phyloP scores from a whole-genome alignment of 2,329 filamentous ascomycete genomes.

The Geosmithia flava region DNA sequence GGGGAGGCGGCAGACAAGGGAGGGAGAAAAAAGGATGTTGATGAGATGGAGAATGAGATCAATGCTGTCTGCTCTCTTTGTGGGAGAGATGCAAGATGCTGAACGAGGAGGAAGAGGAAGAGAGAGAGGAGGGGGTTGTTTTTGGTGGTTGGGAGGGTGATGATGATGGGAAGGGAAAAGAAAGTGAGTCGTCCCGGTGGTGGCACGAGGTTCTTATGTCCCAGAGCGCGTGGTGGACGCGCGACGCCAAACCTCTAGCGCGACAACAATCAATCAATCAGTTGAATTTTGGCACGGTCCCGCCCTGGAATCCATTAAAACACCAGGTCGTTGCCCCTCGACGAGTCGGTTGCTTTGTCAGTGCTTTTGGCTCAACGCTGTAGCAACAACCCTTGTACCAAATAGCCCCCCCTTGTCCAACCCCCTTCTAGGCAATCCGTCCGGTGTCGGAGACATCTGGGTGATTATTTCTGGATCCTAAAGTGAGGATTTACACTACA shows the following conservation, averaged over 20 bases:
- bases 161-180: constrained; percentile 6
- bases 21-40: constrained; percentile 7
- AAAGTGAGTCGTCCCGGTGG: constrained; percentile 7
- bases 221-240: constrained; percentile 6
- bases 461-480: not conserved
- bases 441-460: not conserved
- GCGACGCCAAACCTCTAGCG: constrained; percentile 11
- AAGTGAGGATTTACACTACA: too few relatives aligned
- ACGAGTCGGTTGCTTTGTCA: not conserved
- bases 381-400: not conserved
- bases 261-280: constrained; percentile 10
- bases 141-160: constrained; percentile 3
- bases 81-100: not conserved
- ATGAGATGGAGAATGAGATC: constrained; percentile 5
- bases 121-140: constrained; percentile 1
- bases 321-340: not conserved
- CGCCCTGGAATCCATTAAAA: constrained; percentile 9
- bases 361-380: not conserved
- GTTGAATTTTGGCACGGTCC: not conserved
- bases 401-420: not conserved
- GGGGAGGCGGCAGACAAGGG: constrained; percentile 7
- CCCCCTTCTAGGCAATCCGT: not conserved
- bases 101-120: not conserved
- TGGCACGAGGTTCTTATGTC: constrained; percentile 19
- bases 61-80: constrained; percentile 1